phyloP scores from a whole-genome alignment of 202 grass and related monocot species.

The Eragrostis tef region DNA sequence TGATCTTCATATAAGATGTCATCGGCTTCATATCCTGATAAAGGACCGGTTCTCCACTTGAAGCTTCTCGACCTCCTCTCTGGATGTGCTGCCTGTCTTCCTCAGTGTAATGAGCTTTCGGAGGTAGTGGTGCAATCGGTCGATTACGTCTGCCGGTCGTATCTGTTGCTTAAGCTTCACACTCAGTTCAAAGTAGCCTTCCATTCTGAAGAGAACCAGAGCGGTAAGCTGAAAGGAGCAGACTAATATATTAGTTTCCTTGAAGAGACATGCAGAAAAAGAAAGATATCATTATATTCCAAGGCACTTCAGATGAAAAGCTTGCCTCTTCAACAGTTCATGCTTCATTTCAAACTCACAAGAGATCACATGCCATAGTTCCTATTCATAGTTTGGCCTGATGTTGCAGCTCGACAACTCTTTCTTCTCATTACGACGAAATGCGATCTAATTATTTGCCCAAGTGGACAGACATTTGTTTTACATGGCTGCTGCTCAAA shows the following conservation, averaged over 20 bases:
- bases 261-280: conserved; percentile 30
- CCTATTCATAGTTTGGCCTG: conserved; percentile 42
- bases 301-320: conserved; percentile 53
- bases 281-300: conserved; percentile 47
- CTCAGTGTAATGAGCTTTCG: conserved; percentile 63
- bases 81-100: conserved; percentile 61
- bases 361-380: conserved; percentile 43
- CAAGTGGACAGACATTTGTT: conserved; percentile 36
- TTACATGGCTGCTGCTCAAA: conserved; percentile 9
- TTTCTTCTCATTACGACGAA: conserved; percentile 38
- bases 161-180: conserved; percentile 1
- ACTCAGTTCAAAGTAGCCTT: conserved; percentile 3
- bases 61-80: conserved; percentile 78
- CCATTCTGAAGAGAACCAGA: conserved; percentile 23
- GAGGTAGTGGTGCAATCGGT: conserved; percentile 82
- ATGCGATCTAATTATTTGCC: conserved; percentile 37
- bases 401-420: conserved; percentile 34
- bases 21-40: too few relatives aligned
- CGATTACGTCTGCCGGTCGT: too few relatives aligned
- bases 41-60: conserved; percentile 64
- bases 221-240: conserved; percentile 37
- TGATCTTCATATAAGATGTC: too few relatives aligned
- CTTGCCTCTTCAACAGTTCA: conserved; percentile 31
- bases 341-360: conserved; percentile 37
- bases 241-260: conserved; percentile 37